A percentile compares a stretch with the other conserved stretches of the same genome.
These are phyloP conservation scores for Penicillium nordicum DNA, from an alignment of 2,329 filamentous ascomycete species.

Conservation along the genomic window DNA sequence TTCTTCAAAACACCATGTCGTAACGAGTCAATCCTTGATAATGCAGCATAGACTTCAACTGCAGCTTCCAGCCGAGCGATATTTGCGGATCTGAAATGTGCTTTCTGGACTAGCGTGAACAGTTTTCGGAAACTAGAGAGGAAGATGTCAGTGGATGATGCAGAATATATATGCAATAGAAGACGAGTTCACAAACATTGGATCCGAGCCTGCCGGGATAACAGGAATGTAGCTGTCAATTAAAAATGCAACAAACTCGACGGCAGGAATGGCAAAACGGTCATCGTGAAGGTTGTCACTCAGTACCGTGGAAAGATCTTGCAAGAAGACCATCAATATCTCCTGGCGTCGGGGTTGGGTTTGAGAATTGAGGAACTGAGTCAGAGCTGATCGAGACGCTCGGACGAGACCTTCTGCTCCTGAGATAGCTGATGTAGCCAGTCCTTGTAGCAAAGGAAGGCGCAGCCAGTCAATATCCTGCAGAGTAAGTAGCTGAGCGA, in stretches of 20 bases:
- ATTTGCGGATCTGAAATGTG: slow-evolving; percentile 78
- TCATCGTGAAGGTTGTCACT: slow-evolving; percentile 57
- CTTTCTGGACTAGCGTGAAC: slow-evolving; percentile 69
- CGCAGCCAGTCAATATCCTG: slow-evolving; percentile 38
- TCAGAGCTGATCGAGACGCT: slow-evolving; percentile 41
- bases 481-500: slow-evolving; percentile 40
- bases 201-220: slow-evolving; percentile 45
- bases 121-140: slow-evolving; percentile 54
- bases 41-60: slow-evolving; percentile 71
- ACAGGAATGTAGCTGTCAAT: slow-evolving; percentile 56
- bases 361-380: slow-evolving; percentile 33
- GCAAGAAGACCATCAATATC: slow-evolving; percentile 48
- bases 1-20: slow-evolving; percentile 61
- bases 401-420: slow-evolving; percentile 46
- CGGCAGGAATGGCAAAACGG: slow-evolving; percentile 67
- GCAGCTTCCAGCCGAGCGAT: slow-evolving; percentile 78
- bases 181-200: slow-evolving; percentile 27
- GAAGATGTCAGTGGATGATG: slow-evolving; percentile 7
- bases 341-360: slow-evolving; percentile 28
- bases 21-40: slow-evolving; percentile 56
- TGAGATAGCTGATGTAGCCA: slow-evolving; percentile 44
- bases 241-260: slow-evolving; percentile 76
- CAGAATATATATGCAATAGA: background rate
- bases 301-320: slow-evolving; percentile 55
- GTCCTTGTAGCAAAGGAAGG: slow-evolving; percentile 40